Evolutionary conservation across 2,329 filamentous ascomycete species (phyloP).

Genomic region (Allantophomopsis cytisporea): DNA sequence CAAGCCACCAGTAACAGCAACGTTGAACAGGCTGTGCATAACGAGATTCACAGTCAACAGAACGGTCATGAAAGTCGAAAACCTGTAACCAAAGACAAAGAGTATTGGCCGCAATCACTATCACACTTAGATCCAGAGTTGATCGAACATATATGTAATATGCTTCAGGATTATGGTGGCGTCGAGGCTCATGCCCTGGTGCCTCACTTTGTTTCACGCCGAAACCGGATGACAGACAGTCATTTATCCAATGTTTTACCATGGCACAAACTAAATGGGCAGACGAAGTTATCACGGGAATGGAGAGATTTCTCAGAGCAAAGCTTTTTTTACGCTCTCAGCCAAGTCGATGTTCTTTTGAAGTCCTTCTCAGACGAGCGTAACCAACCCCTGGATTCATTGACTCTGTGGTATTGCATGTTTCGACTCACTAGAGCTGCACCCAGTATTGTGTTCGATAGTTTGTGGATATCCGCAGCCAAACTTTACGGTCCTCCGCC

Average conservation of each 20-base stretch:
- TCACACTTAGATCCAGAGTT: constrained; percentile 37
- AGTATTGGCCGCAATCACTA: constrained; percentile 30
- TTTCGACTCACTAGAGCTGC: constrained; percentile 41
- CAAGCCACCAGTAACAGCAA: no score
- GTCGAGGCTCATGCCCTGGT: constrained; percentile 23
- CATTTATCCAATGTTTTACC: no score
- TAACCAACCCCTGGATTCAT: constrained; percentile 41
- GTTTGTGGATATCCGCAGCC: constrained; percentile 47
- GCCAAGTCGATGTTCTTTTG: constrained; percentile 38
- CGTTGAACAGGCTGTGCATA: no score
- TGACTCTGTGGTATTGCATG: constrained; percentile 50
- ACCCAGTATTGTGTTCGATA: constrained; percentile 46
- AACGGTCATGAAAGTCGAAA: not conserved
- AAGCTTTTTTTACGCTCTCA: constrained; percentile 49
- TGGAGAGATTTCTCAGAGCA: constrained; percentile 52
- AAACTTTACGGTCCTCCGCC: constrained; percentile 41
- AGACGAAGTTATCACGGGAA: constrained; percentile 11
- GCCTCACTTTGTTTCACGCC: constrained; percentile 2
- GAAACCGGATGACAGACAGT: not conserved
- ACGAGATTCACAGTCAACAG: no score
- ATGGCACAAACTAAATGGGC: not conserved
- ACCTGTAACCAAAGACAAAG: no score
- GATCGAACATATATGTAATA: constrained; percentile 46
- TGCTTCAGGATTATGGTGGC: constrained; percentile 41
- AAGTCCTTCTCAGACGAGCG: constrained; percentile 38